Conservation (phyloP, 2,329 filamentous ascomycete species). For the Aquanectria penicillioides region DNA sequence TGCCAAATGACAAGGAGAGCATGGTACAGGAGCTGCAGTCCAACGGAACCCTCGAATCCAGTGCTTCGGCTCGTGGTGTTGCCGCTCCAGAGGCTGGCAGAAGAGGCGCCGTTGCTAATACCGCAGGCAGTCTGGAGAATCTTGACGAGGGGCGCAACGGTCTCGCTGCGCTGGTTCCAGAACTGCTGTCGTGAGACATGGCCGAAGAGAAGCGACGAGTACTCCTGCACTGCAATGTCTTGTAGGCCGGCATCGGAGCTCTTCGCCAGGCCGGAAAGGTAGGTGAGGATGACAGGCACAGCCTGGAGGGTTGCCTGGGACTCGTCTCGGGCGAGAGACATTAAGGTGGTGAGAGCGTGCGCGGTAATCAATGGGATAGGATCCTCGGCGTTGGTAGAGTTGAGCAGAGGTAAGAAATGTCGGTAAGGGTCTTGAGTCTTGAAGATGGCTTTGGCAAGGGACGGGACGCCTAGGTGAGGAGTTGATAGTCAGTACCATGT, state of each 20-base stretch:
- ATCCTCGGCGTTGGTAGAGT: conserved; percentile 78
- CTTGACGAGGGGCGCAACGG: conserved; percentile 81
- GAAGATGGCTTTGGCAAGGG: conserved; percentile 80
- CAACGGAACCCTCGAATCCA: conserved; percentile 75
- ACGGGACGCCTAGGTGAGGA: conserved; percentile 74
- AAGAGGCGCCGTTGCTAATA: conserved; percentile 71
- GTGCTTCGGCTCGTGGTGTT: conserved; percentile 63
- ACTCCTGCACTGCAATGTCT: conserved; percentile 93
- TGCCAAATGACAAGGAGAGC: conserved; percentile 96
- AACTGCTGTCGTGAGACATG: conserved; percentile 81
- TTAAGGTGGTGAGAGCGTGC: conserved; percentile 82
- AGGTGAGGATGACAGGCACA: conserved; percentile 84
- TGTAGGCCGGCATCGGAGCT: conserved; percentile 89
- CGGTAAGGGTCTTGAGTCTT: conserved; percentile 82
- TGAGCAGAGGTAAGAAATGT: conserved; percentile 86
- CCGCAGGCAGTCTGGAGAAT: conserved; percentile 84
- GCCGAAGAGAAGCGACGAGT: conserved; percentile 84
- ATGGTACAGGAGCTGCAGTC: conserved; percentile 92
- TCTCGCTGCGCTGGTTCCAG: conserved; percentile 91
- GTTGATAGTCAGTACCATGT: conserved; percentile 29
- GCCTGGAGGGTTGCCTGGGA: conserved; percentile 76
- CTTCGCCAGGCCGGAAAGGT: conserved; percentile 85
- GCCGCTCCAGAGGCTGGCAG: conserved; percentile 70
- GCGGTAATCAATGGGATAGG: conserved; percentile 90
- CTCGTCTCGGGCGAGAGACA: conserved; percentile 73